phyloP scores from a whole-genome alignment of 805 yeast species.

The Saccharomycopsis vini region DNA sequence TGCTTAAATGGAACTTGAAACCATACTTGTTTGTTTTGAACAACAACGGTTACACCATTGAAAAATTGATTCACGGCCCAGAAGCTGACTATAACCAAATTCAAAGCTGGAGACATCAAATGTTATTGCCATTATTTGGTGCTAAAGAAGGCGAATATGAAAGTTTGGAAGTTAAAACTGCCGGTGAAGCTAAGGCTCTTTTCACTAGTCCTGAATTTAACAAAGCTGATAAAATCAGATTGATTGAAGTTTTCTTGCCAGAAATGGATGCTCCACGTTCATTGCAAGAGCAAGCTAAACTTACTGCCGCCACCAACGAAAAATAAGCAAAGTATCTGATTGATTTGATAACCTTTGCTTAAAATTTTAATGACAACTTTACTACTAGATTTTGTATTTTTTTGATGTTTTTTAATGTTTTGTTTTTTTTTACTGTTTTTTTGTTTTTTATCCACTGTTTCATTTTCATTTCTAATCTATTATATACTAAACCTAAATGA shows the following conservation, averaged over 20 bases:
- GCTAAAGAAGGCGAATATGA: constrained; percentile 38
- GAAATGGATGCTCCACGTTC: constrained; percentile 55
- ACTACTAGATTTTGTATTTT: too few relatives aligned
- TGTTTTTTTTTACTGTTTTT: too few relatives aligned
- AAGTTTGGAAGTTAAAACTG: constrained; percentile 35
- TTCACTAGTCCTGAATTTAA: constrained; percentile 33
- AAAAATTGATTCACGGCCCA: constrained; percentile 50
- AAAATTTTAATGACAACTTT: too few relatives aligned
- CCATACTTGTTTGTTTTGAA: constrained; percentile 55
- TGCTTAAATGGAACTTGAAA: constrained; percentile 42
- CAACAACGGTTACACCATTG: constrained; percentile 61
- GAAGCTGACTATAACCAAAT: constrained; percentile 50
- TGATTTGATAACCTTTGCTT: too few relatives aligned
- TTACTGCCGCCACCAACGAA: constrained; percentile 44
- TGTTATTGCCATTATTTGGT: constrained; percentile 42
- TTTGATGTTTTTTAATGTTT: too few relatives aligned
- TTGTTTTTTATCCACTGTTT: too few relatives aligned
- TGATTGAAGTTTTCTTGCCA: constrained; percentile 50
- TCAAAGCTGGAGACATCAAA: constrained; percentile 51
- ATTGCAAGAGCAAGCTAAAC: constrained; percentile 59
- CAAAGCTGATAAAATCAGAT: constrained; percentile 36
- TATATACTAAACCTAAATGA: too few relatives aligned
- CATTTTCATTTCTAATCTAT: too few relatives aligned
- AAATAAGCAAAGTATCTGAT: too few relatives aligned
- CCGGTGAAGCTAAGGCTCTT: constrained; percentile 40